Conservation (phyloP, 495 filamentous ascomycete genomes). For the Thermothielavioides terrestris region DNA sequence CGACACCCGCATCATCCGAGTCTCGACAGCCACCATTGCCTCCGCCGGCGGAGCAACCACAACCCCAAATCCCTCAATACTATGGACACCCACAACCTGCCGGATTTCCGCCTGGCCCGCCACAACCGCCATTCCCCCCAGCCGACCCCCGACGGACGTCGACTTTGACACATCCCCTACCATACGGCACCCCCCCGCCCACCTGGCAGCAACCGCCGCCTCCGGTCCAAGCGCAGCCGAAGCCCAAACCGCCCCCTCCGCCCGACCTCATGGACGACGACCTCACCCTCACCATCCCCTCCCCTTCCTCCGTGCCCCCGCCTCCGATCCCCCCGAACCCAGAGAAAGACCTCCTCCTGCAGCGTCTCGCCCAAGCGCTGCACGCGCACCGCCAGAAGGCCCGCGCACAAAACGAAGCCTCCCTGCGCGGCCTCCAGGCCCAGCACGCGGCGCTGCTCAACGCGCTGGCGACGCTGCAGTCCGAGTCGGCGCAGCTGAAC, state of each 20-base stretch:
- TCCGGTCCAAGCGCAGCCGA: slow-evolving; percentile 17
- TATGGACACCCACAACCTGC: slow-evolving; percentile 27
- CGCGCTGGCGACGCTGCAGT: slow-evolving; percentile 56
- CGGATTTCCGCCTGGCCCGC: slow-evolving; percentile 17
- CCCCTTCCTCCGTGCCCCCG: slow-evolving; percentile 42
- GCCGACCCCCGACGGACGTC: slow-evolving; percentile 23
- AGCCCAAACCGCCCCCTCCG: slow-evolving; percentile 46
- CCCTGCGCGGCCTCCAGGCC: slow-evolving; percentile 62
- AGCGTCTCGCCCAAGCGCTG: slow-evolving; percentile 63
- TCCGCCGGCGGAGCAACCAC: slow-evolving; percentile 5
- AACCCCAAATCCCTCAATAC: slow-evolving; percentile 16
- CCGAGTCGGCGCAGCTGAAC: slow-evolving; percentile 61
- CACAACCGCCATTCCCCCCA: slow-evolving; percentile 14
- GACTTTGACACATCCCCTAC: slow-evolving; percentile 19
- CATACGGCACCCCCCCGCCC: slow-evolving; percentile 14
- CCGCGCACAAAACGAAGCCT: slow-evolving; percentile 56
- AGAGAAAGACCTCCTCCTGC: slow-evolving; percentile 83
- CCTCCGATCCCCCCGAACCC: slow-evolving; percentile 94
- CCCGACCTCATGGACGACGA: slow-evolving; percentile 60
- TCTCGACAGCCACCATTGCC: slow-evolving; percentile 1
- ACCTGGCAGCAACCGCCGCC: slow-evolving; percentile 20
- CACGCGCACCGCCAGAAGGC: slow-evolving; percentile 55
- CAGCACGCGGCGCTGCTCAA: slow-evolving; percentile 70
- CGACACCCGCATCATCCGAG: slow-evolving; percentile 6
- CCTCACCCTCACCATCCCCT: slow-evolving; percentile 57